These are phyloP conservation scores for Dryas octopetala DNA, from an alignment of 306 rosid genomes.

Conservation along the genomic window DNA sequence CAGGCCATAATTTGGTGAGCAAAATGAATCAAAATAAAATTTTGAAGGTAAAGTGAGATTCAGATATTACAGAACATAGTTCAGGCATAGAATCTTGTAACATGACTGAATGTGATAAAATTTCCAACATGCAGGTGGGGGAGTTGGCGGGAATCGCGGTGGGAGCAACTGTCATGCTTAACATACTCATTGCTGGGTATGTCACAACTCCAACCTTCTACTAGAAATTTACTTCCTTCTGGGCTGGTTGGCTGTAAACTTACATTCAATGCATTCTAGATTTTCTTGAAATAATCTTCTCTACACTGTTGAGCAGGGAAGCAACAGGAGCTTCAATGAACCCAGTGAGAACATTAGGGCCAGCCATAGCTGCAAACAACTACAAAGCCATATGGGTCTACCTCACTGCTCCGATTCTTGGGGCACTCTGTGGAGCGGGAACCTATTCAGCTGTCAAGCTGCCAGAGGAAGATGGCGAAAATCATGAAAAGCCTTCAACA, in stretches of 20 bases:
- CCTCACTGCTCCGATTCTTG: conserved; percentile 76
- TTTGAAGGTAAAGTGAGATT: too few relatives aligned
- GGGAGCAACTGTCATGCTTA: conserved; percentile 90
- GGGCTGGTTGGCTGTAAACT: not conserved
- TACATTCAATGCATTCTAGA: not conserved
- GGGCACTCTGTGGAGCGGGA: conserved; percentile 82
- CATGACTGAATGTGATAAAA: not conserved
- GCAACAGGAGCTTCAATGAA: conserved; percentile 82
- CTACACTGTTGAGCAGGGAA: conserved; percentile 43
- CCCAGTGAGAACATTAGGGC: conserved; percentile 86
- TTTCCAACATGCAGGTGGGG: conserved; percentile 56
- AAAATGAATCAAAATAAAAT: too few relatives aligned
- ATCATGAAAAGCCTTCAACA: conserved; percentile 37
- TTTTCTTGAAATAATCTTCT: not conserved
- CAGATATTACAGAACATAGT: too few relatives aligned
- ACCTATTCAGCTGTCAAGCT: conserved; percentile 70
- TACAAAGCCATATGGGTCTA: conserved; percentile 81
- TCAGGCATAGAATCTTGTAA: not conserved
- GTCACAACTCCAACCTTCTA: conserved; percentile 17
- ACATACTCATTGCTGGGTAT: conserved; percentile 90
- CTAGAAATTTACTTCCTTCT: not conserved
- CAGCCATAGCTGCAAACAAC: conserved; percentile 81
- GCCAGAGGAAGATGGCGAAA: conserved; percentile 47
- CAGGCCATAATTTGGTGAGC: too few relatives aligned
- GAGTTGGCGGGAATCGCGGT: conserved; percentile 88